These are phyloP conservation scores for Neofusicoccum sp. DNA, from an alignment of 2,329 filamentous ascomycete species.

Conservation along the genomic window DNA sequence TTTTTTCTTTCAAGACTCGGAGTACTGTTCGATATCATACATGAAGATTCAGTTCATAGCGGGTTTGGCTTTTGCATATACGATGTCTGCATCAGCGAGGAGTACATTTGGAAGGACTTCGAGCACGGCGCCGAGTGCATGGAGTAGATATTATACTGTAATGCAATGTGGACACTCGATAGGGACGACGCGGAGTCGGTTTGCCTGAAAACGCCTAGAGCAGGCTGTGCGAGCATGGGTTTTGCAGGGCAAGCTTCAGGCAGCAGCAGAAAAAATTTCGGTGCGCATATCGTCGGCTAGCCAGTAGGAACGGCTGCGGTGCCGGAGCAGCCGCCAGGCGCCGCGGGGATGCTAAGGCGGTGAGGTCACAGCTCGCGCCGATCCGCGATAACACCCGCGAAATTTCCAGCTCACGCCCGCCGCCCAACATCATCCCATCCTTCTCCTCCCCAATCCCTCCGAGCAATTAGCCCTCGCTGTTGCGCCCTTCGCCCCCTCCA, in stretches of 20 bases:
- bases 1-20: not conserved
- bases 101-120: slow-evolving; percentile 10
- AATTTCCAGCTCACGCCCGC: slow-evolving; percentile 21
- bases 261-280: slow-evolving; percentile 9
- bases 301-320: slow-evolving; percentile 17
- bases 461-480: slow-evolving; percentile 14
- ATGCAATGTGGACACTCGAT: slow-evolving; percentile 16
- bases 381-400: slow-evolving; percentile 18
- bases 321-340: not conserved
- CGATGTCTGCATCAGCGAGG: slow-evolving; percentile 17
- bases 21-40: slow-evolving; percentile 1
- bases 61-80: slow-evolving; percentile 10
- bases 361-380: slow-evolving; percentile 16
- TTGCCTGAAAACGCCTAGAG: not conserved
- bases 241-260: not conserved
- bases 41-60: not conserved
- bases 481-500: not conserved
- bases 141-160: slow-evolving; percentile 16
- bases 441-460: not conserved
- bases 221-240: not conserved
- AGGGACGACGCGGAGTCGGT: not conserved
- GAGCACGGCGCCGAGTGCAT: not conserved
- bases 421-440: slow-evolving; percentile 8
- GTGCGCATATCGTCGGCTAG: not conserved
- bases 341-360: slow-evolving; percentile 16